A percentile compares a stretch with the other conserved stretches of the same genome.
These are phyloP conservation scores for Paramecium tetraurelia DNA, from an alignment of 73 alveolate species.

Conservation along the genomic window DNA sequence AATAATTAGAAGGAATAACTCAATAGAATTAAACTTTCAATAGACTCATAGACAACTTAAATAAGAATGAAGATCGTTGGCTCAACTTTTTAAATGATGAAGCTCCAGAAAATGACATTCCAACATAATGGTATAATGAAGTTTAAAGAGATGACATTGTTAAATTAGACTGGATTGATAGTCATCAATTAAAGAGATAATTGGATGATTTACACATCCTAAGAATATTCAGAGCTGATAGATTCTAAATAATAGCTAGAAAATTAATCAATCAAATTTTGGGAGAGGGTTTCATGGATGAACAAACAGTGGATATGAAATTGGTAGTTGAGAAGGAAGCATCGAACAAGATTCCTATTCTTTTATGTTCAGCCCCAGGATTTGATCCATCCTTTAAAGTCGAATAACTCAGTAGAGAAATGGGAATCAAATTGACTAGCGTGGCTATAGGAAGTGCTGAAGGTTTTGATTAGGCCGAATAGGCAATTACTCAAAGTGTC, in stretches of 20 bases:
- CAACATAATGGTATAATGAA: constrained; percentile 70
- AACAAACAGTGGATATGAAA: constrained; percentile 81
- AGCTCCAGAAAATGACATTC: constrained; percentile 88
- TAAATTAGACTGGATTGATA: constrained; percentile 8
- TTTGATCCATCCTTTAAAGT: constrained; percentile 94
- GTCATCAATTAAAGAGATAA: neutral
- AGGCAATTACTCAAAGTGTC: constrained; percentile 89
- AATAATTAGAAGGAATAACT: constrained; percentile 78
- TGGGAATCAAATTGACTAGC: constrained; percentile 84
- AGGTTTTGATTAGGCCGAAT: constrained; percentile 94
- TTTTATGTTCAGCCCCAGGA: constrained; percentile 97
- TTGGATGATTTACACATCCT: constrained; percentile 20
- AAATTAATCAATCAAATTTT: constrained; percentile 75
- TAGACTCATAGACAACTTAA: constrained; percentile 70
- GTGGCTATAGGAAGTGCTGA: constrained; percentile 99
- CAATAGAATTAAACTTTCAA: constrained; percentile 66
- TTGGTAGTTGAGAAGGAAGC: constrained; percentile 88
- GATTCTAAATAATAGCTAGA: constrained; percentile 81
- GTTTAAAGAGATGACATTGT: neutral
- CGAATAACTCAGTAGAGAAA: constrained; percentile 84
- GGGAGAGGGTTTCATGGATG: constrained; percentile 80
- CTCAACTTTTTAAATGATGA: constrained; percentile 75
- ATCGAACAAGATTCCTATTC: constrained; percentile 80
- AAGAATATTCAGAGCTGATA: constrained; percentile 74
- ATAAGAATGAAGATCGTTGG: constrained; percentile 82